Base-by-base conservation (phyloP, 805 yeast genomes). In the Ogataea dorogensis region DNA sequence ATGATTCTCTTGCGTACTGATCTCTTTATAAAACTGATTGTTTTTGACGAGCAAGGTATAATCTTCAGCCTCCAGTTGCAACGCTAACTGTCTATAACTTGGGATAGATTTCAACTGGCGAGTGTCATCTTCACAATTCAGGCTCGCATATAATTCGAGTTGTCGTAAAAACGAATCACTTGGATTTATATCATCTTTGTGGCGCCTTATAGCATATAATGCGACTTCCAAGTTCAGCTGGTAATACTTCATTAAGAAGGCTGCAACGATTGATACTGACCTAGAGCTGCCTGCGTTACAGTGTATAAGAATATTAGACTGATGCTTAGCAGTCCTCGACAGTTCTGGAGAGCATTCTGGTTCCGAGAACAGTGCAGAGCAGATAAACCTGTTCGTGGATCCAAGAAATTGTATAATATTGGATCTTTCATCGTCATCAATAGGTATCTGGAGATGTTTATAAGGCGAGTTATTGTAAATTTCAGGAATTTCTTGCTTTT, bases 91-190 rank as follows among this genome's bases (percentile, higher is more conserved):
- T 42, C 70, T 74, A 48, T 75, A 74, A 20, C 48, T 40, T 4
- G 54, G 43, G 24, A 40, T 31, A 3, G 31, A 17, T 5, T 21
- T 28, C 30, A 58, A 31, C 7, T 39, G 32, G 1, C 26, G 20
- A 29, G 65, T 61, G 62, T 50, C 67, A 64, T 41, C 77, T 50
- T 53, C 65, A 64, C 42, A 56, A 23, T 23, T 61, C 56, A 50
- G 49, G 40, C 64, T 64, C 43, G 77, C 72, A 57, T 75, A 91
- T 5, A 87, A 54, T 27, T 71, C 58, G 40, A 91, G 66, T 60
- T 91, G 98, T 42, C 75, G 75, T 53, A 73, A 54, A 53, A 93
- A 93, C 13, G 82, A 77, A 4, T 68, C 74, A 59, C 87, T 91
- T 17, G 96, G 96, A 42, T 72, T 70, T 4, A 79, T 78, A 5